Conservation (phyloP, 2,329 filamentous ascomycete species). For the Pleoardoris graminearum region DNA sequence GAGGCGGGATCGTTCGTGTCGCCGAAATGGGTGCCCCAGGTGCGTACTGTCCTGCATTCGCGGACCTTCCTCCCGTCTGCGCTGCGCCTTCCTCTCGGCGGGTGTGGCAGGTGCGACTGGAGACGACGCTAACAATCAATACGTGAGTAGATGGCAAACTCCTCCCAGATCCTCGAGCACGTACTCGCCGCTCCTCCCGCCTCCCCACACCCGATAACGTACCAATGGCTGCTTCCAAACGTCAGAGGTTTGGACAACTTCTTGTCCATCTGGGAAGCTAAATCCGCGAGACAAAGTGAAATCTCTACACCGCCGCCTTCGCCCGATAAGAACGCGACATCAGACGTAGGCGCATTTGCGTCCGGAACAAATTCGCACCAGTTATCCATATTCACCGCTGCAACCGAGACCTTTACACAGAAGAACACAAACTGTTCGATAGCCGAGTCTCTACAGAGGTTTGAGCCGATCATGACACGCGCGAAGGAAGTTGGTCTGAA, state of each 20-base stretch:
- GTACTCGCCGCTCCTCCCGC: conserved; percentile 62
- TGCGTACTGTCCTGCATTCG: conserved; percentile 40
- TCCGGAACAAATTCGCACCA: conserved; percentile 51
- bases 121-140: conserved; percentile 46
- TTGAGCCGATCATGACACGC: conserved; percentile 69
- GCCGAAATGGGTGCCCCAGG: conserved; percentile 83
- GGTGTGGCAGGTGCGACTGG: neutral
- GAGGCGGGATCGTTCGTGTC: conserved; percentile 83
- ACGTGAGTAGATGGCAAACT: conserved; percentile 71
- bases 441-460: conserved; percentile 70
- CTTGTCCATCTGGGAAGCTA: conserved; percentile 53
- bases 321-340: no score
- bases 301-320: conserved; percentile 56
- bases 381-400: conserved; percentile 79
- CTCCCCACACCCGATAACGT: conserved; percentile 63
- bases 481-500: conserved; percentile 68
- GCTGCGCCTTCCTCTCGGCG: no score
- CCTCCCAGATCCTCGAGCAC: conserved; percentile 72
- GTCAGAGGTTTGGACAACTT: conserved; percentile 71
- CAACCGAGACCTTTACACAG: conserved; percentile 77
- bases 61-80: no score
- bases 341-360: conserved; percentile 31
- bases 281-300: conserved; percentile 48
- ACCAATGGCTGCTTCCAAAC: conserved; percentile 82
- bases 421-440: conserved; percentile 84